Base-by-base conservation (phyloP, 371 early-diverging fungal species). In the Syncephalastrum contaminatum region DNA sequence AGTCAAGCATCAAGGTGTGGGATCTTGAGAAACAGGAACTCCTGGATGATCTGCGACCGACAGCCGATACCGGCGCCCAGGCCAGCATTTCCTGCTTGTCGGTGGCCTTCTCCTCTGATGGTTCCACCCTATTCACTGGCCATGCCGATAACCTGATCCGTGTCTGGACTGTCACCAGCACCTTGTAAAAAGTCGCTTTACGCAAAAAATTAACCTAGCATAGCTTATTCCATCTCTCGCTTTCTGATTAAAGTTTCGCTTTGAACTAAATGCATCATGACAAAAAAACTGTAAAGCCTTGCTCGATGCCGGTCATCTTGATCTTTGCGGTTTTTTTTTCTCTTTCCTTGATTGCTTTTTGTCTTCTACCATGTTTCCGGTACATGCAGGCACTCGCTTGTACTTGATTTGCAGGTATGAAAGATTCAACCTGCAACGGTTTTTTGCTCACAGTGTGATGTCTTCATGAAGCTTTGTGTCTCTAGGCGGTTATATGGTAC, bases 71-170 rank as follows among this genome's bases (percentile, higher is more conserved):
- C 60, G 76, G 81, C 59, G 87, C 84, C 70, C 83, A 85, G 82
- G 69, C 73, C 55, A 78, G 82, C 62, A 94, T 92, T 56, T 85
- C 89, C 47, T 91, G 91, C 80, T 85, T 96, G 81, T 96, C 96
- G 69, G 85, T 98, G 52, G 94, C 96, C 71, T 98, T 97, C 96
- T 93, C 94, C 63, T 88, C 94, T 59, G 99, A 99, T 79, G 98
- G 99, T 72, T 87, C 89, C 75, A 95, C 94, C 56, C 85, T 99
- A 70, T 96, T 96, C 81, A 88, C 96, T 80, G 99, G 99, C 63
- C 98, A 97, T 90, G 88, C 96, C 63, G 98, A 97, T 77, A 88
- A 88, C 82, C 63, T 85, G 63, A 93, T 98, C 83, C 89, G 95
- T 66, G 96, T 94, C 81, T 97, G 94, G 94, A 82, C 87, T 67